Base-by-base conservation (phyloP, 108 stramenopile species). In the Pseudonitzschia pungens region DNA sequence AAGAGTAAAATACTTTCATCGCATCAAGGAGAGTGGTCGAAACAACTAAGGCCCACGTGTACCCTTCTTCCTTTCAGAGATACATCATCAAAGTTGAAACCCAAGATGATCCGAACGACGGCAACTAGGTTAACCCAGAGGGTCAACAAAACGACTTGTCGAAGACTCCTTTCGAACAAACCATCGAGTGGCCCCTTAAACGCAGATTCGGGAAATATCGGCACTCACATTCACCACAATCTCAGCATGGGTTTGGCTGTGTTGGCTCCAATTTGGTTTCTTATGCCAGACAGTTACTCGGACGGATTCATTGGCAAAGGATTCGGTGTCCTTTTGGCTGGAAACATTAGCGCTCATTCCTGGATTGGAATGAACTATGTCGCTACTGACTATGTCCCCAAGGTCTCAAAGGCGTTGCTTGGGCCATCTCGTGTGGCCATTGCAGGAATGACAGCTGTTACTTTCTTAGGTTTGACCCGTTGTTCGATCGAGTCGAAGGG, bases 291-390 rank as follows among this genome's bases (percentile, higher is more conserved):
- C 43, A 77, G 82, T 43, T 80, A 74, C 55, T 84, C 86, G 15
- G 86, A 87, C 65, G 82, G 82, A n/a, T 68, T 82, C 26, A 11
- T 91, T 44, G 81, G 89, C 71, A 84, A 90, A 65, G 69, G 73
- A 15, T 82, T 96, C 63, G 97, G 95, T 27, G 63, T 94, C 42
- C 56, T 79, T 14, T 69, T 97, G 45, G 79, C 90, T 28, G 86
- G 79, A 41, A 84, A 80, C 22, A 81, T 97, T 67, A 76, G 94
- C 29, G 84, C 84, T 6, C 97, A 97, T 71, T 77, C 77, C 29
- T 95, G 94, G 90, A 89, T 97, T 66, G 97, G 95, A 20, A 68
- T 97, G 80, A 96, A 94, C 80, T 94, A 96, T 74, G 95, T 97
- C 5, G 83, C 85, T 12, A 91, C 92, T n/a, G 97, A 97, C 78